Evolutionary conservation across 2,329 filamentous ascomycete species (phyloP), one percentile per base, ranked within the genome.

Genomic region (Lachnellula cervina): DNA sequence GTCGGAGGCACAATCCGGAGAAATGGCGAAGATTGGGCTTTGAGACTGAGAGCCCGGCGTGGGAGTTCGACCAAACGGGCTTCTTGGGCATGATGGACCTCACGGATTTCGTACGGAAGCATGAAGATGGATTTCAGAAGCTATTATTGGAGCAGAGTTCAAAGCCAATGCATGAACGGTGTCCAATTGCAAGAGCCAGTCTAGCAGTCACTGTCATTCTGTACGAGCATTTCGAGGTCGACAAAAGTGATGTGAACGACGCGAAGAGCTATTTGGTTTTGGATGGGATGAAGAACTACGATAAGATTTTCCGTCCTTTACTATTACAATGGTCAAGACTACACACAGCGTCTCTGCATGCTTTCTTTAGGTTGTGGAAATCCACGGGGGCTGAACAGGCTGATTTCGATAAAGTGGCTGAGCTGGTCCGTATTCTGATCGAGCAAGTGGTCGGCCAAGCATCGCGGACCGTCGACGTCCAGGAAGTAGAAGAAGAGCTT

Each of bases 81-180:
- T 97, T 92, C 69, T 73, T 99, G 52, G 94, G 94, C 28, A 90
- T 99, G 83, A 97, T 99, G 92, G 94, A 99, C 70, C 73, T 99
- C 66, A 90, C 91, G 2, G 92, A 97, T 71, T 99, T 90, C 70
- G 90, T 96, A 49, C 83, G 88, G 67, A 96, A 91, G 69, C 87
- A 96, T 68, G 90, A 96, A 70, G 92, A 97, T 68, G 84, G 84
- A 11, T 97, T 96, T 64, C 92, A 96, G 70, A 97, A 96, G 73
- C 78, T 96, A 64, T 75, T 99, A 16, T 76, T 97, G 37, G 94
- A 99, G 72, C 94, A 99, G 72, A 87, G 89, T 3, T 84, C 86
- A 6, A 84, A 84, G 66, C 82, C 88, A 1, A 66, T 82, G 21
- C 76, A 83, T 51, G 83, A 90, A 68, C 83, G 93, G 38, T 97